Base-by-base conservation (phyloP, 345 rosid species). In the Gossypium longicalyx region DNA sequence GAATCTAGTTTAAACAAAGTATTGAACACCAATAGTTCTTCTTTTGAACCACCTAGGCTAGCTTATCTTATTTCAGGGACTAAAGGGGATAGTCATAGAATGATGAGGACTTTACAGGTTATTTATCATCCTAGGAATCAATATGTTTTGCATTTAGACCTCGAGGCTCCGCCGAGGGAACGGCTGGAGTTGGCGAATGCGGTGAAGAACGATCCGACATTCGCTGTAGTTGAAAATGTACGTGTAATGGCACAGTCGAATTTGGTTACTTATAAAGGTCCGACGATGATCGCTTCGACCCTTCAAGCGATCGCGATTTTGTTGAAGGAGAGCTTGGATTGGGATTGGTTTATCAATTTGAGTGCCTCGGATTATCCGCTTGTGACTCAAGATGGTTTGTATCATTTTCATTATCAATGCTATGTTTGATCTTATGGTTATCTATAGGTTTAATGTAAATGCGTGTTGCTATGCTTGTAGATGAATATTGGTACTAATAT, bases 301-400 rank as follows among this genome's bases (percentile, higher is more conserved):
- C 94, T 94, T 70, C 98, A 94, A 79, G 98, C 98, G 5, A 85
- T 91, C 74, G 91, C 97, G 1, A 86, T 94, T 65, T 71, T 91
- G 85, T 79, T 94, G 59, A 88, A 85, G 83, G 97, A 94, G 80
- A 91, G 93, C 84, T 76, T 90, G 78, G 91, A 86, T 29, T 94
- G 97, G 98, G 97, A 92, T 80, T 94, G 97, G 97, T 94, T 94
- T 84, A 82, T 94, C 49, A 94, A 94, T 77, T 94, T 91, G 79
- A 94, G 97, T 12, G 97, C 98, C 62, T 91, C 96, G 1, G 98
- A 94, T 71, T 91, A 94, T 84, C 97, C 97, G 74, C 97, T 94
- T 67, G 87, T 91, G 61, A 91, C 96, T 53, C 97, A 89, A 87
- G 97, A 94, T 75, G 98, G 98, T 93, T 79, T 83, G 96, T 89